A percentile compares a stretch with the other conserved stretches of the same genome.
Evolutionary conservation across 495 filamentous ascomycete species (phyloP).

Genomic region (Podospora anserina): DNA sequence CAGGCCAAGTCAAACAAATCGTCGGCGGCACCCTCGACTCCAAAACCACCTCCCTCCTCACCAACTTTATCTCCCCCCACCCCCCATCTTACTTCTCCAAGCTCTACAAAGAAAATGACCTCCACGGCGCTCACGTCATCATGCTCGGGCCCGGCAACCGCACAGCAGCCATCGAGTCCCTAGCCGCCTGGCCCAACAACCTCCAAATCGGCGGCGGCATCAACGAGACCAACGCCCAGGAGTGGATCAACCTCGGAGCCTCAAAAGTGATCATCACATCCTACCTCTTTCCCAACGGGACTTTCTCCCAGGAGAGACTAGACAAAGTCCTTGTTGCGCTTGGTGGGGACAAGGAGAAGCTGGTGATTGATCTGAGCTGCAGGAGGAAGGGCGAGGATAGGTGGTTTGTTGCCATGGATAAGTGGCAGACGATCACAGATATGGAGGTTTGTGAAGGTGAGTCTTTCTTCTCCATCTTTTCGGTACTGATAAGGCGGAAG

Average conservation of each 20-base stretch:
- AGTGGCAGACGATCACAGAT: conserved; percentile 96
- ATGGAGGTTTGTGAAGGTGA: conserved; percentile 85
- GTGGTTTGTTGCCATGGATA: conserved; percentile 97
- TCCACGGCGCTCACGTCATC: conserved; percentile 86
- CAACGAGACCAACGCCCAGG: conserved; percentile 72
- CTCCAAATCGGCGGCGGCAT: conserved; percentile 92
- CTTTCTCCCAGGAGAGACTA: conserved; percentile 71
- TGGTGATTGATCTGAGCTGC: conserved; percentile 94
- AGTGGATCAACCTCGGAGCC: conserved; percentile 85
- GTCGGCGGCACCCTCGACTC: conserved; percentile 86
- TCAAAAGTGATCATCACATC: conserved; percentile 88
- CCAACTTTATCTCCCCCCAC: conserved; percentile 83
- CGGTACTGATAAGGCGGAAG: not conserved
- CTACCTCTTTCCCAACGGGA: conserved; percentile 76
- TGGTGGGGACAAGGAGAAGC: conserved; percentile 67
- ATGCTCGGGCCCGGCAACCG: conserved; percentile 90
- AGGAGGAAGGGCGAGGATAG: conserved; percentile 61
- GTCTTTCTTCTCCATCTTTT: conserved; percentile 14
- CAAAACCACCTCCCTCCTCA: conserved; percentile 64
- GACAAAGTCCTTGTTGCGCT: conserved; percentile 67
- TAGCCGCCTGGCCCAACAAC: conserved; percentile 69
- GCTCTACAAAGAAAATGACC: conserved; percentile 69
- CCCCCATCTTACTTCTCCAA: conserved; percentile 74
- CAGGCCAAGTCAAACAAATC: conserved; percentile 95
- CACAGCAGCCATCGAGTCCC: conserved; percentile 70